Conservation (phyloP, 2,329 filamentous ascomycete genomes). For the Arthrobotrys sinensis region DNA sequence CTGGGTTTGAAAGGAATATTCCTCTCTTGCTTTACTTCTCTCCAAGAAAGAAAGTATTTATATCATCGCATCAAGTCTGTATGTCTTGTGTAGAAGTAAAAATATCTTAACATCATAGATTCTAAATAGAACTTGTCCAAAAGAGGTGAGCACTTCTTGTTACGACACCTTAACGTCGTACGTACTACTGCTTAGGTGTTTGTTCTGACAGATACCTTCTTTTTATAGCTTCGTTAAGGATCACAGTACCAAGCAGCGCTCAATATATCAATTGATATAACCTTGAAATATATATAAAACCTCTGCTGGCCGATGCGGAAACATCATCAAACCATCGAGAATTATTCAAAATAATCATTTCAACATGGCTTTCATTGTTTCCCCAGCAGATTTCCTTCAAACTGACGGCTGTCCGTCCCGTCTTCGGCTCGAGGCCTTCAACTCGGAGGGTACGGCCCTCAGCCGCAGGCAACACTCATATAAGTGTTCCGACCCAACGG, state of each 20-base stretch:
- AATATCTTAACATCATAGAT: conserved; percentile 44
- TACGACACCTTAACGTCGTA: conserved; percentile 23
- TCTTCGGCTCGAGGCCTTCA: conserved; percentile 26
- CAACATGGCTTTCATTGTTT: conserved; percentile 43
- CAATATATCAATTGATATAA: conserved; percentile 13
- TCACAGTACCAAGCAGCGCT: conserved; percentile 7
- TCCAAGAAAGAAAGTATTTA: conserved; percentile 41
- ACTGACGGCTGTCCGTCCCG: conserved; percentile 27
- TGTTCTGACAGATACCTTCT: conserved; percentile 42
- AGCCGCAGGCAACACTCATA: conserved; percentile 51
- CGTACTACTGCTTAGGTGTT: conserved; percentile 25
- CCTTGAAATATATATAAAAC: conserved; percentile 28
- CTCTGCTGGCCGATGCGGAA: conserved; percentile 3
- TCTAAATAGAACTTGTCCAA: conserved; percentile 16
- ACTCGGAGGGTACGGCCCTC: conserved; percentile 38
- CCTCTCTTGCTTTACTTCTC: not conserved
- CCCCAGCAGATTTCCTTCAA: conserved; percentile 32
- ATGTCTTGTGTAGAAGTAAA: conserved; percentile 40
- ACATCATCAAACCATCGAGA: conserved; percentile 20
- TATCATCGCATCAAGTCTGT: conserved; percentile 34
- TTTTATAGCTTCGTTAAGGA: conserved; percentile 59
- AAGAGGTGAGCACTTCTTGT: conserved; percentile 33
- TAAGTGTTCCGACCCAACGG: conserved; percentile 23
- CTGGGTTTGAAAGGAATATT: conserved; percentile 6
- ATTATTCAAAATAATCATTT: not conserved